These are phyloP conservation scores for Sporothrix euskadiensis DNA, from an alignment of 2,329 filamentous ascomycete species.

Conservation along the genomic window DNA sequence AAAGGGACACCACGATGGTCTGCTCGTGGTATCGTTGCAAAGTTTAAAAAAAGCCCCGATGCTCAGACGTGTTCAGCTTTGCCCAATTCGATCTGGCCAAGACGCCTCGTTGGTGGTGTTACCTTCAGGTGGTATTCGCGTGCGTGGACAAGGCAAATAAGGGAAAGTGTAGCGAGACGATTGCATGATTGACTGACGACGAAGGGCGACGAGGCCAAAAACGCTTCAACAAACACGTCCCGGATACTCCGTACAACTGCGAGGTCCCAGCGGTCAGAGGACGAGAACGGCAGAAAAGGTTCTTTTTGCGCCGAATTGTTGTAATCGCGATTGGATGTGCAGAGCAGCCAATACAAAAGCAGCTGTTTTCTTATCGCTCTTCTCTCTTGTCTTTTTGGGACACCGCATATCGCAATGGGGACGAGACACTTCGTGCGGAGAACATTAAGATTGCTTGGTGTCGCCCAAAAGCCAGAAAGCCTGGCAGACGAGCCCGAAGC, in stretches of 20 bases:
- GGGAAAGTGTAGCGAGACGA: not conserved
- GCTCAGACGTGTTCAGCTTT: not conserved
- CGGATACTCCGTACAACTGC: not conserved
- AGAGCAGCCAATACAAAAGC: too few relatives aligned
- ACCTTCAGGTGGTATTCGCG: slow-evolving; percentile 6
- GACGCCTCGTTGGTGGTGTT: not conserved
- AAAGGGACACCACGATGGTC: not conserved
- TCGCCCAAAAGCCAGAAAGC: slow-evolving; percentile 9
- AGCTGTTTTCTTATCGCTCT: not conserved
- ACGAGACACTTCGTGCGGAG: slow-evolving; percentile 19
- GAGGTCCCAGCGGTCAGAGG: not conserved
- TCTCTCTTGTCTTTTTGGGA: not conserved
- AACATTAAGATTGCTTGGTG: slow-evolving; percentile 23
- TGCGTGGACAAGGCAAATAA: not conserved
- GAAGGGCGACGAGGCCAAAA: not conserved
- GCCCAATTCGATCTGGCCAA: not conserved
- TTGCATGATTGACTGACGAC: not conserved
- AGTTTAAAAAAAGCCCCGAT: not conserved
- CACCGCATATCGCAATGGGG: slow-evolving; percentile 24
- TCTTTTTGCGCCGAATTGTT: not conserved
- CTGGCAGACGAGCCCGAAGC: not conserved
- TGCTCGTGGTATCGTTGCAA: not conserved
- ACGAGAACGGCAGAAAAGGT: not conserved
- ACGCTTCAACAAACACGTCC: not conserved
- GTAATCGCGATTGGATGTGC: not conserved